A percentile compares a stretch with the other conserved stretches of the same genome.
These are phyloP conservation scores for Jackrogersella multiformis DNA, from an alignment of 495 filamentous ascomycete species.

Conservation along the genomic window DNA sequence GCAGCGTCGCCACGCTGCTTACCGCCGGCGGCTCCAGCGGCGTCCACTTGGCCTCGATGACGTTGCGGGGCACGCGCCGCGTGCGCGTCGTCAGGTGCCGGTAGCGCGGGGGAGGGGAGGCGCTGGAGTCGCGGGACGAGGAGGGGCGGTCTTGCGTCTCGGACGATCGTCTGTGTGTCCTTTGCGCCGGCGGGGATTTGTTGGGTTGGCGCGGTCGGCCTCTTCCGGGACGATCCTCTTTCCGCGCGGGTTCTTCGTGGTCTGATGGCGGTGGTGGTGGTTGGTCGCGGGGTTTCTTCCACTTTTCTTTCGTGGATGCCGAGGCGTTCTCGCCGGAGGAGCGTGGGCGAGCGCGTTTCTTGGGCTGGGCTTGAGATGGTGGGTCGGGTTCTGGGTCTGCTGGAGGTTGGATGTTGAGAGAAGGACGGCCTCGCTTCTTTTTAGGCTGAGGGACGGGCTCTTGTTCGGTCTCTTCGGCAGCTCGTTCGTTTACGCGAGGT, in stretches of 20 bases:
- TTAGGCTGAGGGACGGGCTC: constrained; percentile 16
- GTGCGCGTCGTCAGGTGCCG: constrained; percentile 53
- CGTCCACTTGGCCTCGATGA: constrained; percentile 58
- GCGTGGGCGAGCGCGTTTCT: constrained; percentile 34
- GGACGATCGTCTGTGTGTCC: constrained; percentile 18
- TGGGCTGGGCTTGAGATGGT: constrained; percentile 13
- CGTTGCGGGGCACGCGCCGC: constrained; percentile 51
- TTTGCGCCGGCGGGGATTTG: constrained; percentile 10
- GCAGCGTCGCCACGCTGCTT: constrained; percentile 47
- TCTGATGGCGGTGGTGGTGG: constrained; percentile 25
- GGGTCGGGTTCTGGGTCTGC: constrained; percentile 15
- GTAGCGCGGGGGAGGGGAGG: constrained; percentile 42
- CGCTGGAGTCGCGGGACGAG: constrained; percentile 36
- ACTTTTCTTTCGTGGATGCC: constrained; percentile 16
- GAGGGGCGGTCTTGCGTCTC: constrained; percentile 32
- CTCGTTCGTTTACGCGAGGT: constrained; percentile 1
- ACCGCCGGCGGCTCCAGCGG: constrained; percentile 52
- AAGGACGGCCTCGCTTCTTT: constrained; percentile 38
- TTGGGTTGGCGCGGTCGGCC: constrained; percentile 13
- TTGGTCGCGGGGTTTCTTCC: constrained; percentile 9
- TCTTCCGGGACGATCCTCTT: constrained; percentile 12
- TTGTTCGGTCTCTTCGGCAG: constrained; percentile 13
- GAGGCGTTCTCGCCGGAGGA: constrained; percentile 11
- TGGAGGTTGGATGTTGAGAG: constrained; percentile 29
- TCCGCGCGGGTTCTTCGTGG: constrained; percentile 8